Conservation (phyloP, 352 stramenopile genomes). For the Globisporangium emineosum region DNA sequence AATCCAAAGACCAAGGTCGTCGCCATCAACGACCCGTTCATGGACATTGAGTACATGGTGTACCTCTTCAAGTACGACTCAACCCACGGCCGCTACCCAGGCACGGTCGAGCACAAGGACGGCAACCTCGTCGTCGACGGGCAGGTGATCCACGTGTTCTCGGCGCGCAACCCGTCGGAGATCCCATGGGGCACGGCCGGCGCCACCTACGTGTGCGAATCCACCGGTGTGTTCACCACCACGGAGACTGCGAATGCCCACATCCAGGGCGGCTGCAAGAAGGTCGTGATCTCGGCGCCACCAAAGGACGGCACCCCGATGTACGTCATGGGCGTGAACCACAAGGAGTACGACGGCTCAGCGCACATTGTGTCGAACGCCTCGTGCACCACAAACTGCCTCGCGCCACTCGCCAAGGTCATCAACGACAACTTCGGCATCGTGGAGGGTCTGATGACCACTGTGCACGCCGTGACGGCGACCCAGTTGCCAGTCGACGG, state of each 20-base stretch:
- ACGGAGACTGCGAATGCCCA: constrained; percentile 83
- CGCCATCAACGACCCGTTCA: constrained; percentile 61
- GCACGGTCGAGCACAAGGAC: constrained; percentile 85
- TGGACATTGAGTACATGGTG: constrained; percentile 62
- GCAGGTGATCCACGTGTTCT: constrained; percentile 43
- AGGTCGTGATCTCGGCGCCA: constrained; percentile 96
- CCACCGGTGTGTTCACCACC: constrained; percentile 94
- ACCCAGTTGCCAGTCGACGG: constrained; percentile 98
- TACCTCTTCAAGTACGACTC: constrained; percentile 98
- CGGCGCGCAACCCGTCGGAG: constrained; percentile 46
- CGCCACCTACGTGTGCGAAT: constrained; percentile 95
- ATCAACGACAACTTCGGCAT: constrained; percentile 65
- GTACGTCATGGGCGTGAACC: constrained; percentile 96
- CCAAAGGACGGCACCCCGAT: constrained; percentile 92
- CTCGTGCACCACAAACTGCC: constrained; percentile 77
- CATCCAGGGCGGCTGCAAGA: constrained; percentile 92
- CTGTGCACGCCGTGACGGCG: constrained; percentile 93
- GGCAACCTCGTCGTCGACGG: constrained; percentile 68
- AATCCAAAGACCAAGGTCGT: constrained; percentile 53
- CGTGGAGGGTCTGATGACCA: constrained; percentile 48
- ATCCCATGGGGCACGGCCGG: constrained; percentile 79
- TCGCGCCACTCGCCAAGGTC: constrained; percentile 51
- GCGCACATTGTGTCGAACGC: constrained; percentile 80
- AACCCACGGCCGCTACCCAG: constrained; percentile 90
- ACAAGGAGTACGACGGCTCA: constrained; percentile 87